A percentile compares a stretch with the other conserved stretches of the same genome.
These are phyloP conservation scores for Gloeopeniophorella convolvens DNA, from an alignment of 768 basidiomycete genomes.

Conservation along the genomic window DNA sequence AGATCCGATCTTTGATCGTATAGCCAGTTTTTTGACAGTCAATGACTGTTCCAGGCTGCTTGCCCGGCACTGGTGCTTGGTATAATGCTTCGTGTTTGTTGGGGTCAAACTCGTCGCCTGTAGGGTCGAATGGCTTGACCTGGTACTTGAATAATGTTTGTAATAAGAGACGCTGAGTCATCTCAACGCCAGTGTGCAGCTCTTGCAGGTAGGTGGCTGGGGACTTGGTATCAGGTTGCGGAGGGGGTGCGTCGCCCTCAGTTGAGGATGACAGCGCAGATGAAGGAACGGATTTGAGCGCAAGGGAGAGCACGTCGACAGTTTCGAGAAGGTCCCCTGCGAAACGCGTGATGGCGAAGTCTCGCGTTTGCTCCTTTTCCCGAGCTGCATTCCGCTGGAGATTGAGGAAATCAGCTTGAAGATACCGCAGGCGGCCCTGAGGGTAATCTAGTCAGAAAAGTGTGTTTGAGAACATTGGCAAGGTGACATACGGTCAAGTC, in stretches of 20 bases:
- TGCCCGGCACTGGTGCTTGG: conserved; percentile 85
- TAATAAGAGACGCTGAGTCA: conserved; percentile 85
- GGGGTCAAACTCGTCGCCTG: conserved; percentile 90
- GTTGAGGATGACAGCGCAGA: conserved; percentile 33
- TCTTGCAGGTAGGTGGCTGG: conserved; percentile 56
- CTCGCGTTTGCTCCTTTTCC: conserved; percentile 88
- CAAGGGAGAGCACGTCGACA: conserved; percentile 83
- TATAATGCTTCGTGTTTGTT: conserved; percentile 94
- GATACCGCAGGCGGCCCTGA: conserved; percentile 83
- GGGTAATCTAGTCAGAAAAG: conserved; percentile 12
- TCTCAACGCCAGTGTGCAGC: conserved; percentile 80
- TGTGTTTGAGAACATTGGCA: background rate
- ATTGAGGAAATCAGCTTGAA: conserved; percentile 94
- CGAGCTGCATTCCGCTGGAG: conserved; percentile 85
- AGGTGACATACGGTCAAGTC: conserved; percentile 66
- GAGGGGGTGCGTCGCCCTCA: conserved; percentile 13
- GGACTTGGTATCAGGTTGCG: conserved; percentile 38
- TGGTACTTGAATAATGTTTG: conserved; percentile 90
- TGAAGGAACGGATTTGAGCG: conserved; percentile 70
- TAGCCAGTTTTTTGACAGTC: conserved; percentile 90
- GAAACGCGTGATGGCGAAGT: conserved; percentile 90
- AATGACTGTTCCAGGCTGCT: conserved; percentile 83
- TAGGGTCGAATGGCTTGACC: conserved; percentile 86
- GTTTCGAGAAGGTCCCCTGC: conserved; percentile 86
- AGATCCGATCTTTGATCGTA: conserved; percentile 87